Conservation (phyloP, 202 grass and related monocot species). For the Setaria italica region DNA sequence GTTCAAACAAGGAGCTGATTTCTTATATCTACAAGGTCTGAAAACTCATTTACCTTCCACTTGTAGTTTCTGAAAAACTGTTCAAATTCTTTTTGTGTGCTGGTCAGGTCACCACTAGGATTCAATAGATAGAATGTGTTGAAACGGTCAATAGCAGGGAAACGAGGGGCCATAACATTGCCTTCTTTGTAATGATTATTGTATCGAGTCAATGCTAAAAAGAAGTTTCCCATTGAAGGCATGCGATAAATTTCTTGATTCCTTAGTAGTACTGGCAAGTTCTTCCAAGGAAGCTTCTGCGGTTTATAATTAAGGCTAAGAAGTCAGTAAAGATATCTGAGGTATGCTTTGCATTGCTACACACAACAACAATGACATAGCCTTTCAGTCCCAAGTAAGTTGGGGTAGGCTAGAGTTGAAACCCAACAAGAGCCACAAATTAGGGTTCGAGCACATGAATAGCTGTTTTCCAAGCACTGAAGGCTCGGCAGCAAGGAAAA, state of each 20-base stretch:
- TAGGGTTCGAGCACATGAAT: too few relatives aligned
- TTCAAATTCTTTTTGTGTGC: conserved; percentile 75
- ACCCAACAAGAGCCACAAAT: too few relatives aligned
- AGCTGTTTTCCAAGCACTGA: background rate
- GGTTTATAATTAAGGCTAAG: conserved; percentile 34
- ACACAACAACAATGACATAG: too few relatives aligned
- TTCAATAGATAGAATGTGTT: conserved; percentile 86
- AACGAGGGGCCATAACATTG: conserved; percentile 27
- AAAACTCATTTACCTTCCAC: conserved; percentile 65
- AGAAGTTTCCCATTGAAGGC: conserved; percentile 72
- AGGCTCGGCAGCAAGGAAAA: conserved; percentile 57
- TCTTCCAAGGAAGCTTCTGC: conserved; percentile 99
- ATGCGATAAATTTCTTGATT: conserved; percentile 95
- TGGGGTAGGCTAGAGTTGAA: too few relatives aligned
- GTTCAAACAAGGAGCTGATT: too few relatives aligned
- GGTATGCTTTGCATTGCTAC: background rate
- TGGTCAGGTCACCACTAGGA: conserved; percentile 77
- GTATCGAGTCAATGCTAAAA: conserved; percentile 63
- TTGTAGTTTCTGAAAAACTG: conserved; percentile 68
- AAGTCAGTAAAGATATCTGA: conserved; percentile 35
- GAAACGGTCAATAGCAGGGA: conserved; percentile 72
- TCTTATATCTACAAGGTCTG: too few relatives aligned
- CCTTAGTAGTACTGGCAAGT: conserved; percentile 63
- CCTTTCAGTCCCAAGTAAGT: too few relatives aligned
- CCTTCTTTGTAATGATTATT: conserved; percentile 49